Conservation (phyloP, 148 eudicot genomes). For the Polygonum maritimum region DNA sequence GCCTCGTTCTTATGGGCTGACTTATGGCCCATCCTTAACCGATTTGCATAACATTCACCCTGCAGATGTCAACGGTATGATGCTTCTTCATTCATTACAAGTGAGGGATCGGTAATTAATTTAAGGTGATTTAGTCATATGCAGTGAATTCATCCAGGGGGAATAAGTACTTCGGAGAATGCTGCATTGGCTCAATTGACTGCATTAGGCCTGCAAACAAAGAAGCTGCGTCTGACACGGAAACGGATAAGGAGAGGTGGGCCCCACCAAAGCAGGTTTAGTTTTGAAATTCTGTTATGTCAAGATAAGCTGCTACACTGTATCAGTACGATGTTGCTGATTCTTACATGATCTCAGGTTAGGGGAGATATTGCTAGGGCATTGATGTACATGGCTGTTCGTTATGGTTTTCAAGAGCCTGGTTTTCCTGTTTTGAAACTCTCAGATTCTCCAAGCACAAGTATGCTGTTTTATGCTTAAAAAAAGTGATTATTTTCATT, state of each 20-base stretch:
- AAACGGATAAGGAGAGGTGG: constrained; percentile 40
- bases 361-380: constrained; percentile 59
- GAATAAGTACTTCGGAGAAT: constrained; percentile 51
- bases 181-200: constrained; percentile 18
- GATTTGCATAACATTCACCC: constrained; percentile 58
- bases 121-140: neutral
- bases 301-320: neutral
- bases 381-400: constrained; percentile 51
- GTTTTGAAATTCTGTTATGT: neutral
- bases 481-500: neutral
- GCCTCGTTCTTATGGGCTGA: constrained; percentile 50
- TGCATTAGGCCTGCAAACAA: constrained; percentile 43
- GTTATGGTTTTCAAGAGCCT: constrained; percentile 36
- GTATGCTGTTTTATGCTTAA: constrained; percentile 19
- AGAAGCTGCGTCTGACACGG: constrained; percentile 54
- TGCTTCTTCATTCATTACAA: neutral
- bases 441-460: constrained; percentile 40
- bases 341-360: constrained; percentile 23
- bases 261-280: constrained; percentile 41
- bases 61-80: constrained; percentile 47
- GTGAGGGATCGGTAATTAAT: neutral
- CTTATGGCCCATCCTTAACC: constrained; percentile 28
- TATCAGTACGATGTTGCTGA: neutral
- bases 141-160: constrained; percentile 55
- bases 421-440: constrained; percentile 38